Evolutionary conservation across 139 green algal species (phyloP).

Genomic region (Bryopsis sp.): DNA sequence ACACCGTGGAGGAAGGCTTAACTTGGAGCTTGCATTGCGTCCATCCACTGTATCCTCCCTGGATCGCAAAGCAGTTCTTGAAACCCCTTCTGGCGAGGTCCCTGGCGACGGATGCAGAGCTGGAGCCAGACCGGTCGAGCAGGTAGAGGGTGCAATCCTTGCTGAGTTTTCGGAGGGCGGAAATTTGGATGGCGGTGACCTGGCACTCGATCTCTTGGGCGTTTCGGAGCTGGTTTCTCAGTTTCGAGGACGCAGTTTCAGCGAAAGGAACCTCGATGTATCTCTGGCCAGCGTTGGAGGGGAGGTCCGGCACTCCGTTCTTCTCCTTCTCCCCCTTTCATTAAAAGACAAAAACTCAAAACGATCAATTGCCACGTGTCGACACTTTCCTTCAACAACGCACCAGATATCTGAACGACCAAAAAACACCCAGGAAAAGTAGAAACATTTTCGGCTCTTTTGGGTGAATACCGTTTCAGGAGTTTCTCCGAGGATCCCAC

Average conservation of each 20-base stretch:
- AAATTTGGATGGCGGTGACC: conserved; percentile 68
- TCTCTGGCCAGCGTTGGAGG: conserved; percentile 31
- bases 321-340: conserved; percentile 61
- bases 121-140: conserved; percentile 62
- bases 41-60: conserved; percentile 45
- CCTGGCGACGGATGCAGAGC: conserved; percentile 53
- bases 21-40: conserved; percentile 68
- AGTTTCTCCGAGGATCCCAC: no score
- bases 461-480: no score
- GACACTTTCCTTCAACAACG: no score
- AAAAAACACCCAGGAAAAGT: no score
- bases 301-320: conserved; percentile 67
- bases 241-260: conserved; percentile 48
- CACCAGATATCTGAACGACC: no score
- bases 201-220: conserved; percentile 27
- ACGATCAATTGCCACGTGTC: neutral
- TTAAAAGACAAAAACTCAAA: neutral
- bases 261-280: conserved; percentile 74
- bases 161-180: conserved; percentile 53
- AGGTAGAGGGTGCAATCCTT: conserved; percentile 58
- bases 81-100: conserved; percentile 60
- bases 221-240: conserved; percentile 59
- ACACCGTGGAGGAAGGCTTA: conserved; percentile 39
- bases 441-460: no score
- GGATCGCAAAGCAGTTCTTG: conserved; percentile 40